phyloP scores from a whole-genome alignment of 2,329 filamentous ascomycete genomes.

The Scolecobasidium constrictum region DNA sequence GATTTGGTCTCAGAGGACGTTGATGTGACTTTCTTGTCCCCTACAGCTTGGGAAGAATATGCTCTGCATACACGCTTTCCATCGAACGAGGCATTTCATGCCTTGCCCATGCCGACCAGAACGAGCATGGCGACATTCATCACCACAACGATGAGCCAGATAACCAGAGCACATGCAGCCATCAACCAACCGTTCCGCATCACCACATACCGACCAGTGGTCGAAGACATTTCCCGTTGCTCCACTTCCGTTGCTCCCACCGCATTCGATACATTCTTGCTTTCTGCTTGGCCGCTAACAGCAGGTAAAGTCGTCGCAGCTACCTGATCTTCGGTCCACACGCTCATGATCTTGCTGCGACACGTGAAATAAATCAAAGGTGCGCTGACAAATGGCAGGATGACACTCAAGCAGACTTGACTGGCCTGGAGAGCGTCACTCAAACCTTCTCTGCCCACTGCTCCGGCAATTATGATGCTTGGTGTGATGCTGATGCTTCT shows the following conservation, averaged over 20 bases:
- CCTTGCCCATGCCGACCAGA: constrained; percentile 44
- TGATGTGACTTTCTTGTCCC: no score
- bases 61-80: no score
- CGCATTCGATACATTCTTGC: constrained; percentile 7
- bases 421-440: constrained; percentile 61
- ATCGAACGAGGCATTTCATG: no score
- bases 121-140: constrained; percentile 75
- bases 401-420: constrained; percentile 69
- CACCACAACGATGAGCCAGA: constrained; percentile 65
- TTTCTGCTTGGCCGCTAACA: background rate
- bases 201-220: constrained; percentile 1
- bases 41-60: no score
- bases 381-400: constrained; percentile 71
- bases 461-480: constrained; percentile 71
- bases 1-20: no score
- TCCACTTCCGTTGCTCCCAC: constrained; percentile 11
- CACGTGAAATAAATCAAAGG: constrained; percentile 82
- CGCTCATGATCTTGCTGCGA: constrained; percentile 68
- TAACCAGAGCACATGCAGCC: constrained; percentile 43
- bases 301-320: background rate
- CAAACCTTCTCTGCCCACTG: constrained; percentile 61
- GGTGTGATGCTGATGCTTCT: constrained; percentile 72
- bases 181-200: constrained; percentile 67
- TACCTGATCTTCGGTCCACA: constrained; percentile 26
- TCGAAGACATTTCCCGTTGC: constrained; percentile 4